Percentiles rank a stretch among this genome's conserved stretches.
phyloP scores from a whole-genome alignment of 495 filamentous ascomycete genomes.

The Aspergillus biplanus region DNA sequence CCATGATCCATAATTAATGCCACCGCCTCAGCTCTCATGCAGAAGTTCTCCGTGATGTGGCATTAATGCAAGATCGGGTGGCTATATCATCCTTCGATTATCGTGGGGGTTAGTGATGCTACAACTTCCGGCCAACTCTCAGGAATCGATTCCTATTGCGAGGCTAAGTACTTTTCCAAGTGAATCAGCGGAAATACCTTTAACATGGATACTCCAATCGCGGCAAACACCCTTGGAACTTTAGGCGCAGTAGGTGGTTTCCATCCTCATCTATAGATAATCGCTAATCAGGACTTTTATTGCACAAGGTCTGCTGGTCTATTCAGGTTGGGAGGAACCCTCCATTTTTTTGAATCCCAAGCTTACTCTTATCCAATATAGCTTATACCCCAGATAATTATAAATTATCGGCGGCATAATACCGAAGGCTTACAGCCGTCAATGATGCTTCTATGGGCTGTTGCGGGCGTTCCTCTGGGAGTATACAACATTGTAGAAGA shows the following conservation, averaged over 20 bases:
- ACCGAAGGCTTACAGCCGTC: slow-evolving; percentile 61
- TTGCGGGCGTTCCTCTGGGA: slow-evolving; percentile 64
- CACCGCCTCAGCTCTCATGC: no score
- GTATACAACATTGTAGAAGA: slow-evolving; percentile 66
- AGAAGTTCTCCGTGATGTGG: no score
- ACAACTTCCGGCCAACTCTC: no score
- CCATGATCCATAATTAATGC: no score
- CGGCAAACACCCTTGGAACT: slow-evolving; percentile 61
- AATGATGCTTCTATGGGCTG: slow-evolving; percentile 72
- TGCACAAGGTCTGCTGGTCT: slow-evolving; percentile 52
- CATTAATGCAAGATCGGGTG: no score
- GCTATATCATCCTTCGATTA: no score
- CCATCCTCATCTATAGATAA: slow-evolving; percentile 2
- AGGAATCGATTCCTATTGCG: no score
- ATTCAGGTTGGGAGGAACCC: slow-evolving; percentile 41
- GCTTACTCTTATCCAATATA: slow-evolving; percentile 29
- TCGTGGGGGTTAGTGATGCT: no score
- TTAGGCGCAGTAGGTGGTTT: slow-evolving; percentile 52
- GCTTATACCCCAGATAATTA: slow-evolving; percentile 66
- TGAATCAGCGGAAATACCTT: no score
- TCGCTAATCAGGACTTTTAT: slow-evolving; percentile 18
- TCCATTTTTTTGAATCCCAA: neutral
- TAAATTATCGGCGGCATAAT: slow-evolving; percentile 64
- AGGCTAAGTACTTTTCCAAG: no score
- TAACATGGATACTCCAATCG: slow-evolving; percentile 54